A percentile compares a stretch with the other conserved stretches of the same genome.
phyloP scores from a whole-genome alignment of 192 early-diverging fungal species.

The Podochytrium sp. region DNA sequence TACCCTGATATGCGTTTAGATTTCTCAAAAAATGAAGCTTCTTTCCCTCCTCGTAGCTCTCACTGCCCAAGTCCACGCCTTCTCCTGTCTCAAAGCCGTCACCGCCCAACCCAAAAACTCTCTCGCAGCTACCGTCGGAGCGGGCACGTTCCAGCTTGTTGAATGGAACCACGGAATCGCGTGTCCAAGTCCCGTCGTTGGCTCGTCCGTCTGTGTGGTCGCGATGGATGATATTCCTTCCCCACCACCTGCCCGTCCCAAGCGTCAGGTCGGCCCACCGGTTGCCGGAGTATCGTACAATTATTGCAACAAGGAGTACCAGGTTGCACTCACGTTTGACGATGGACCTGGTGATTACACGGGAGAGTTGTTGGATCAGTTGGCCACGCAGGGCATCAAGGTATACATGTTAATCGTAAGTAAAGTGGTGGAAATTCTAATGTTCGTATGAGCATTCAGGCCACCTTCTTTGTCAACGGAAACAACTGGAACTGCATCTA shows the following conservation, averaged over 20 bases:
- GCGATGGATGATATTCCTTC: neutral
- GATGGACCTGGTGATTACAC: slow-evolving; percentile 64
- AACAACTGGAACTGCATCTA: slow-evolving; percentile 50
- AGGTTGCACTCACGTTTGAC: slow-evolving; percentile 61
- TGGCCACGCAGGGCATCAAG: slow-evolving; percentile 51
- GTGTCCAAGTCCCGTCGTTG: neutral
- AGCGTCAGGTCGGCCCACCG: neutral
- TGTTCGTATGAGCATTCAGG: no score
- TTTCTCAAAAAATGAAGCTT: neutral
- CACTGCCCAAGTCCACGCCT: neutral
- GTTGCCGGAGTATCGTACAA: neutral
- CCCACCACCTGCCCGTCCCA: neutral
- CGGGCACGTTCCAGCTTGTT: neutral
- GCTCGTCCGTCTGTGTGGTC: neutral
- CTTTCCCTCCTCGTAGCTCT: neutral
- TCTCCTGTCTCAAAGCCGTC: neutral
- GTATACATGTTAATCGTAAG: no score
- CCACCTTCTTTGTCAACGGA: slow-evolving; percentile 70
- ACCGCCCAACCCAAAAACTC: neutral
- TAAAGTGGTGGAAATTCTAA: no score
- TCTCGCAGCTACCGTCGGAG: neutral
- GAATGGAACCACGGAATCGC: neutral
- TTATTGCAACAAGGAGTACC: neutral
- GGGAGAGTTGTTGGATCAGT: slow-evolving; percentile 47
- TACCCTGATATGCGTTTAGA: no score